Base-by-base conservation (phyloP, 2,329 filamentous ascomycete species). In the Trichoderma afroharzianum region DNA sequence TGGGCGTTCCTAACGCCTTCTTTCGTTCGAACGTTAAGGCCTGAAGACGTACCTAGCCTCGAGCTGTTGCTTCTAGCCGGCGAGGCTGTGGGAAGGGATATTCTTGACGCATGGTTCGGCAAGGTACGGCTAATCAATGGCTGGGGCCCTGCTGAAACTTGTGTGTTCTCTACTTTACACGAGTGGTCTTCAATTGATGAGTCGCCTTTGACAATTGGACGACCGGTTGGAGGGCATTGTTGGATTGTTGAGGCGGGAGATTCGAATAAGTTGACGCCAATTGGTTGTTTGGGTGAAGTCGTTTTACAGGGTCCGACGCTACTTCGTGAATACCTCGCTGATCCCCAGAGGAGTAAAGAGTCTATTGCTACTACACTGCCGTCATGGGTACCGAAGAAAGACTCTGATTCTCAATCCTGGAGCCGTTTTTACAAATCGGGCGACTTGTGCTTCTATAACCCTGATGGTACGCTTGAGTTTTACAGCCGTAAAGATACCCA, bases 401-500 rank as follows among this genome's bases (percentile, higher is more conserved):
- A 24, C 47, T 53, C n/a, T 53, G 0, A 66, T 28, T 18, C 47
- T 28, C 24, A 63, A 8, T 24, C 33, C 24, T 82, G 11, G 68
- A 30, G 62, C 53, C 68, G 67, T 9, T 32, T 63, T 53, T 87
- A 86, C 75, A 83, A 83, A 68, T 86, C 85, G 1, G 85, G 85
- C 4, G 85, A 87, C 72, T 77, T 87, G 15, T 85, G 79, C 3
- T 77, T 77, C 43, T 85, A 85, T 28, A 77, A 81, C 32, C 75
- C 77, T 0, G 80, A 85, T 63, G 82, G 83, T 0, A 77, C 76
- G 15, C 76, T 87, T 11, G 74, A 80, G 0, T 86, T 83, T 64
- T 74, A 86, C 33, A 87, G 86, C 57, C 81, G 88, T 15, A 88
- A 87, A 73, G 88, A 90, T 73, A 83, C 82, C 0, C 88, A 90